These are phyloP conservation scores for Puccinellia tenuiflora DNA, from an alignment of 176 grass and related monocot species.

Conservation along the genomic window DNA sequence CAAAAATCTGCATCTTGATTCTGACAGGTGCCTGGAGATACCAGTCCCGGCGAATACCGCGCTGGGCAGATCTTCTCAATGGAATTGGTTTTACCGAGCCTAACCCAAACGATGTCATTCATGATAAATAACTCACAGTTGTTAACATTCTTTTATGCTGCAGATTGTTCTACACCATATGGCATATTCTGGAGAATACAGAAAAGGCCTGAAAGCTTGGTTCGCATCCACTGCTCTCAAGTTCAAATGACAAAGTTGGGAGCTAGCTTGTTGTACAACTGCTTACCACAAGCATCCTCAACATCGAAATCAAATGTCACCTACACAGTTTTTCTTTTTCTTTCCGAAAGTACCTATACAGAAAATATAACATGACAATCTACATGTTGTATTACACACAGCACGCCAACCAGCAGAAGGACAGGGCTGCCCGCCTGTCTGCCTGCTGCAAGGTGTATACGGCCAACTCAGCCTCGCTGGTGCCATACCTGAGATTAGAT, in stretches of 20 bases:
- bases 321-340: background rate
- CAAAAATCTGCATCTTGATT: background rate
- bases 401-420: background rate
- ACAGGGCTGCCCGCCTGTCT: background rate
- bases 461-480: conserved; percentile 20
- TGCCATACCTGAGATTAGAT: conserved; percentile 35
- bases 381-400: background rate
- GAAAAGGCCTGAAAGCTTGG: background rate
- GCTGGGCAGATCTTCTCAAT: background rate
- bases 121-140: background rate
- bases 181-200: background rate
- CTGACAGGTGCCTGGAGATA: background rate
- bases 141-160: background rate
- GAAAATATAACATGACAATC: background rate
- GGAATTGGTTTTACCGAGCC: background rate
- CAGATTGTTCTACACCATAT: background rate
- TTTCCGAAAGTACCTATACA: background rate
- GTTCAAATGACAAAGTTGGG: background rate
- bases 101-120: background rate
- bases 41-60: background rate
- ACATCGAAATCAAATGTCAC: background rate
- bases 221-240: background rate
- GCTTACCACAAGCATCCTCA: background rate
- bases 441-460: background rate
- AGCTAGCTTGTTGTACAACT: background rate